Base-by-base conservation (phyloP, 2,329 filamentous ascomycete genomes). In the Phyllosticta capitalensis region DNA sequence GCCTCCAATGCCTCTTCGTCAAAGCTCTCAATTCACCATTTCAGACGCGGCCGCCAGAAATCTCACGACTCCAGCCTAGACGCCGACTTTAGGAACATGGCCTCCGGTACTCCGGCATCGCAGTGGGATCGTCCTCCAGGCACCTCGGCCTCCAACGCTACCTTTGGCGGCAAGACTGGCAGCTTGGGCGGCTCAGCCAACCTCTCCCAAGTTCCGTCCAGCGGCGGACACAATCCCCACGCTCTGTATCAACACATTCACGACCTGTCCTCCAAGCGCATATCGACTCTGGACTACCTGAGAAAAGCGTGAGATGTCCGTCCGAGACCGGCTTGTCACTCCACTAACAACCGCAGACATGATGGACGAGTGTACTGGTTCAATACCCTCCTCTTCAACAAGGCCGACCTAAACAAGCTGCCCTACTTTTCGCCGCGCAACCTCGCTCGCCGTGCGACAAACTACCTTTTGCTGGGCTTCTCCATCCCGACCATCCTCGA, bases 351-450 rank as follows among this genome's bases (percentile, higher is more conserved):
- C 1, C 6, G 56, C 70, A 95, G 90, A 26, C 92, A 99, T 70
- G 91, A 96, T 75, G 92, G 92, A 62, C 86, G 90, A 61, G 86
- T 96, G 50, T 97, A 95, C 78, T 97, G 94, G 92, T 96, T 97
- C 79, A 96, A 96, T 75, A 96, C 94, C 0, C 84, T 96, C 62
- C 88, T 95, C 69, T 96, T 96, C 74, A 89, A 91, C 64, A 88
- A 90, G 67, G 74, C 83, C 28, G 90, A 96, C 72, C 81, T 97
- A 33, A 78, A 82, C 56, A 86, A 87, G 68, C 87, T 96, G 78
- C 86, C 92, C 52, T 95, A 90, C 70, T 92, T 95, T 70, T 89
- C 95, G 61, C 78, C 84, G 3, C 85, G 88, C 64, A 94, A 92
- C 70, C 84, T 96, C 54, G 87, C 90, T 63, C 88, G 92, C 61